Evolutionary conservation across 2,329 filamentous ascomycete genomes (phyloP).

Genomic region (Claviceps sp.): DNA sequence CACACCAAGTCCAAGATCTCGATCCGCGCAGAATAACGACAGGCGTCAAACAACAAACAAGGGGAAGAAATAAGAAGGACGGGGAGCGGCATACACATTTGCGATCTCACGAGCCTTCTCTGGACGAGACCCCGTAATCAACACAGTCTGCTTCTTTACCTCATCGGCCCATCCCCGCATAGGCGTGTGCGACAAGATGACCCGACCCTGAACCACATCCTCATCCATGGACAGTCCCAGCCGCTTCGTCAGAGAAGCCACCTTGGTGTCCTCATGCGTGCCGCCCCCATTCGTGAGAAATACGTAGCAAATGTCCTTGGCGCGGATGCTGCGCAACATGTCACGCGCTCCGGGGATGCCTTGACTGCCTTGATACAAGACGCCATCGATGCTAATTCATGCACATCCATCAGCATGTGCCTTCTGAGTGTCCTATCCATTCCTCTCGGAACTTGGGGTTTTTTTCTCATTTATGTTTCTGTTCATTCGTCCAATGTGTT

Average conservation of each 20-base stretch:
- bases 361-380: conserved; percentile 72
- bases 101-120: conserved; percentile 60
- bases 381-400: conserved; percentile 62
- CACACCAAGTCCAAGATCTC: no score
- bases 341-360: conserved; percentile 67
- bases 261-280: conserved; percentile 49
- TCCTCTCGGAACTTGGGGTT: background rate
- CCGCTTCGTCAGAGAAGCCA: conserved; percentile 19
- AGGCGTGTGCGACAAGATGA: conserved; percentile 81
- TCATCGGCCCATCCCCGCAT: conserved; percentile 44
- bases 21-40: background rate
- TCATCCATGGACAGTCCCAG: conserved; percentile 19
- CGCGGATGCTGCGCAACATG: conserved; percentile 59
- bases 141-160: conserved; percentile 39
- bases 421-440: background rate
- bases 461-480: background rate
- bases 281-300: conserved; percentile 93
- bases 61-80: background rate
- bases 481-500: no score
- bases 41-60: background rate
- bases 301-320: conserved; percentile 75
- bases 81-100: conserved; percentile 33
- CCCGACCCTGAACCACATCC: conserved; percentile 20
- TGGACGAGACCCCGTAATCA: conserved; percentile 60
- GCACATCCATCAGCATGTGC: background rate